Base-by-base conservation (phyloP, 2,329 filamentous ascomycete species). In the Botrytis galanthina region DNA sequence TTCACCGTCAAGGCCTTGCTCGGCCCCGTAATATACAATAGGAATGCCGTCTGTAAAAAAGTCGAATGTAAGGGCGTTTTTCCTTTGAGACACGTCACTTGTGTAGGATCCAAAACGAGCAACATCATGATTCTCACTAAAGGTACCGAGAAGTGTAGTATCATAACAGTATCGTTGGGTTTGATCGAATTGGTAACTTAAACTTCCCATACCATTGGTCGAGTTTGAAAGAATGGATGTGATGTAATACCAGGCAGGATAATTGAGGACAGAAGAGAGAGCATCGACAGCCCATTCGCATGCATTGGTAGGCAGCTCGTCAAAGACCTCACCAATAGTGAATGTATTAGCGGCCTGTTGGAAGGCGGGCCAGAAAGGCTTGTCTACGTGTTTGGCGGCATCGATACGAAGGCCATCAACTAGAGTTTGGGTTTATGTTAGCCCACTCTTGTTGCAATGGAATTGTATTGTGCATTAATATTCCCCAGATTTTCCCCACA, bases 251-350 rank as follows among this genome's bases (percentile, higher is more conserved):
- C 73, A 69, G 35, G 62, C 37, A 26, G 83, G 81, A 72, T 75
- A 77, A 61, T 76, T 76, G 54, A 77, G 73, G 6, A 73, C 73
- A 10, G 63, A 70, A 32, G 35, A 69, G 12, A 76, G 48, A 26
- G 69, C 73, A 63, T 76, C 63, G 20, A 46, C 59, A 8, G 67
- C 59, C 71, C 73, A 77, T 22, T 64, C 54, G 51, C 76, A 77
- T 46, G 42, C 84, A 83, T 83, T 90, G 84, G 80, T 75, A 0
- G 86, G 83, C 75, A 86, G 82, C 46, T 87, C 87, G 44, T 88
- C 82, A 63, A 85, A 86, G 4, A 91, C 88, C 77, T 91, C 89
- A 6, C 89, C 89, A 20, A 90, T 83, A 7, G 84, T 84, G 80
- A 88, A 91, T 4, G 89, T 86, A 7, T 87, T 88, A 0, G 88